A percentile compares a stretch with the other conserved stretches of the same genome.
Evolutionary conservation across 495 filamentous ascomycete genomes (phyloP).

Genomic region (Baudoinia panamericana): DNA sequence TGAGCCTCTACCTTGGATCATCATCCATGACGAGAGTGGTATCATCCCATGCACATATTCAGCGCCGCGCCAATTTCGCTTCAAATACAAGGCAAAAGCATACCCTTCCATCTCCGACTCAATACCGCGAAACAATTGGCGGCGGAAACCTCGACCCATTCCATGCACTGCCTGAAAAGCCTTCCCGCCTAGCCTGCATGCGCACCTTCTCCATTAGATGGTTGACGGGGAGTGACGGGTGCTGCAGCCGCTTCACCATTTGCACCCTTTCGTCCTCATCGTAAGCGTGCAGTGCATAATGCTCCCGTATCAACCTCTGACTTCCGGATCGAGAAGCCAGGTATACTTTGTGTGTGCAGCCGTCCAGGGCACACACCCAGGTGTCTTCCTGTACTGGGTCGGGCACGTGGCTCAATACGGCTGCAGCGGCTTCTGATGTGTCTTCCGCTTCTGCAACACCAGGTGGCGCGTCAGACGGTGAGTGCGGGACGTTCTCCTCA

Average conservation of each 20-base stretch:
- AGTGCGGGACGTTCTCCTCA: slow-evolving; percentile 1
- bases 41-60: no score
- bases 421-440: slow-evolving; percentile 5
- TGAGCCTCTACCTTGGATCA: no score
- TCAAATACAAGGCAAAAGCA: no score
- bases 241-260: slow-evolving; percentile 40
- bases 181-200: slow-evolving; percentile 5
- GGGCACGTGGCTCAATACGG: slow-evolving; percentile 34
- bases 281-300: slow-evolving; percentile 54
- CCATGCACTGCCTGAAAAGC: slow-evolving; percentile 6
- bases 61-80: no score
- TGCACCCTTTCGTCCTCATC: slow-evolving; percentile 47
- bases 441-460: not conserved
- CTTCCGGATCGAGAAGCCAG: slow-evolving; percentile 43
- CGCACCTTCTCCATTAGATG: slow-evolving; percentile 29
- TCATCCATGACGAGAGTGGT: no score
- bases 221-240: slow-evolving; percentile 45
- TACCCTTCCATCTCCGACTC: no score
- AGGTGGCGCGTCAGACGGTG: not conserved
- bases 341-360: slow-evolving; percentile 50
- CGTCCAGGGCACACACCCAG: slow-evolving; percentile 59
- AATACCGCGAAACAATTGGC: slow-evolving; percentile 6
- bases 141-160: slow-evolving; percentile 11
- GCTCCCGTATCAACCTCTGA: slow-evolving; percentile 47
- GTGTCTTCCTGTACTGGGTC: slow-evolving; percentile 40